Conservation (phyloP, 164 flowering plant species). For the Cinnamomum micranthum region DNA sequence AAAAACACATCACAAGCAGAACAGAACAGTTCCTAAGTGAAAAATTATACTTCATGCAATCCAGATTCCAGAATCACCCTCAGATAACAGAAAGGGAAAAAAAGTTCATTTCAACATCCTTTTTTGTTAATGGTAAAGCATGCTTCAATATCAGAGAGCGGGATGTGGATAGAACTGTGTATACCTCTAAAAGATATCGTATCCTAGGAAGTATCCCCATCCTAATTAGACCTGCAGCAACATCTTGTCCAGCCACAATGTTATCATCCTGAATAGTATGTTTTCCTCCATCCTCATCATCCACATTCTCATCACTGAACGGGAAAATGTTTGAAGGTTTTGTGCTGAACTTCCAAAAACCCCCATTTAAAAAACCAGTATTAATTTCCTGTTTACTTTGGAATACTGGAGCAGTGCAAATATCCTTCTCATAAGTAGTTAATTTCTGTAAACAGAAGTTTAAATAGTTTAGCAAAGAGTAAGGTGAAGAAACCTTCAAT, state of each 20-base stretch:
- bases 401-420: slow-evolving; percentile 82
- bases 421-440: slow-evolving; percentile 27
- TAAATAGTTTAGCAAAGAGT: not conserved
- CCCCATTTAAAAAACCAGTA: slow-evolving; percentile 80
- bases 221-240: slow-evolving; percentile 87
- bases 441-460: slow-evolving; percentile 40
- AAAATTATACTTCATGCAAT: not conserved
- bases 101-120: not conserved
- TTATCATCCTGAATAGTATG: slow-evolving; percentile 81
- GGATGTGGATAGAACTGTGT: not conserved
- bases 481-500: not conserved
- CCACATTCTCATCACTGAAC: slow-evolving; percentile 25
- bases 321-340: slow-evolving; percentile 73
- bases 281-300: slow-evolving; percentile 39
- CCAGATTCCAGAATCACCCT: not conserved
- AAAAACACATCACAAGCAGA: not conserved
- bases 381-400: slow-evolving; percentile 74
- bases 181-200: slow-evolving; percentile 74
- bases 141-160: not conserved
- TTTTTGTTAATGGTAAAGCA: not conserved
- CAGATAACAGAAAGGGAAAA: not conserved
- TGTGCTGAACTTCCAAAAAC: slow-evolving; percentile 92
- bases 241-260: slow-evolving; percentile 79
- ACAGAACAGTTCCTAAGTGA: not conserved
- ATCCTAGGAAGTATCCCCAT: slow-evolving; percentile 86